Conservation (phyloP, 192 early-diverging fungal genomes). For the Dimargaris xerosporica region DNA sequence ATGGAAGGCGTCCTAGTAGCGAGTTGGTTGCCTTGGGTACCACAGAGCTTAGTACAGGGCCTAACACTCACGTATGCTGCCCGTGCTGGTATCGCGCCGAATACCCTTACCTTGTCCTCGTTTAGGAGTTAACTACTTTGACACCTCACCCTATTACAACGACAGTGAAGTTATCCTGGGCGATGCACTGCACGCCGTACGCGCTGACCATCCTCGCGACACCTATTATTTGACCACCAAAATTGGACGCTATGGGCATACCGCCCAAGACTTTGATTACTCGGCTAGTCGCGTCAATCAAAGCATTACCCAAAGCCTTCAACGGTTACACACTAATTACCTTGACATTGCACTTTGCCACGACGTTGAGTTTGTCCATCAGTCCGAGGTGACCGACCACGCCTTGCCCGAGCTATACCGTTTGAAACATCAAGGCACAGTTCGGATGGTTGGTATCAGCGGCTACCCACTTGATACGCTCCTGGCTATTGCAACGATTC, state of each 20-base stretch:
- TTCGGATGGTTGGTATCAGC: constrained; percentile 51
- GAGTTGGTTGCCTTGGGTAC: no score
- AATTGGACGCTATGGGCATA: constrained; percentile 53
- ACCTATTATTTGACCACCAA: constrained; percentile 55
- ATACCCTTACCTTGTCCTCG: constrained; percentile 5
- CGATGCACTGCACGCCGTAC: constrained; percentile 31
- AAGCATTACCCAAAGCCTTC: constrained; percentile 44
- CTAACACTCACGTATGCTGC: neutral
- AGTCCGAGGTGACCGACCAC: constrained; percentile 33
- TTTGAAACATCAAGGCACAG: constrained; percentile 32
- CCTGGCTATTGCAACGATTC: constrained; percentile 35
- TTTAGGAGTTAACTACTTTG: constrained; percentile 45
- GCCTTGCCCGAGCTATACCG: constrained; percentile 35
- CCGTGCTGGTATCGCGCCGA: neutral
- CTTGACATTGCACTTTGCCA: constrained; percentile 55
- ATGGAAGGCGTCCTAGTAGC: no score
- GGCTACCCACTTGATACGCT: constrained; percentile 52
- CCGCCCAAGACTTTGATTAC: constrained; percentile 47
- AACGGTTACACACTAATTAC: constrained; percentile 41
- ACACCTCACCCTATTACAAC: constrained; percentile 61
- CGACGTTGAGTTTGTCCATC: constrained; percentile 62
- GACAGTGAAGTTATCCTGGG: constrained; percentile 51
- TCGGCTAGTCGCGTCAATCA: constrained; percentile 26
- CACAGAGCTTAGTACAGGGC: neutral
- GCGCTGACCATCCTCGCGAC: constrained; percentile 37